Evolutionary conservation across 208 protist species (phyloP), one percentile per base, ranked within the genome.

Genomic region (Trypanosoma brucei): DNA sequence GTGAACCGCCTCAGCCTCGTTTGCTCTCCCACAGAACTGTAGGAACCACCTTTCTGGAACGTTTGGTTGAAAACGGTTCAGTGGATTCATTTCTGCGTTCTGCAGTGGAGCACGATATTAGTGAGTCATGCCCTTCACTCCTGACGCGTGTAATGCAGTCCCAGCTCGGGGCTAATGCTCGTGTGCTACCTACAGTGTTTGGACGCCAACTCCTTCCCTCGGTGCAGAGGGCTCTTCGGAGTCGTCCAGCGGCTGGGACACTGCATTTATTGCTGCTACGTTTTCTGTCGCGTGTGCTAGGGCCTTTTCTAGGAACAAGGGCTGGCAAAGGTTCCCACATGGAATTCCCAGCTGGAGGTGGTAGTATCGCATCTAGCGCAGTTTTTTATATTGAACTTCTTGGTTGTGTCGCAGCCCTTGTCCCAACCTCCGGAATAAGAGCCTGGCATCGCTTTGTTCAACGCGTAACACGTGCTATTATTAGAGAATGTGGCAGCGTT

Each of bases 361-460:
- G 44, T 8, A n/a, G 31, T 40, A 48, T 67, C 40, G 13, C 35
- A 54, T 14, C 36, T 9, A 55, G 45, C 51, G n/a, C 14, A 9
- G 8, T 59, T 11, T 73, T 73, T 58, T 73, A 59, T 38, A 30
- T 67, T 57, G 46, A 62, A 35, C 49, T 73, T 8, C 60, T 73
- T 11, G 31, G 9, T 13, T 56, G 14, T 7, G 22, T 73, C 5
- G 14, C 67, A 30, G 14, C 0, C 7, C 6, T 39, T 11, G 38
- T 66, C 36, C 61, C 52, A 35, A 8, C 1, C 44, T 35, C 4
- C 14, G 38, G 57, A 36, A 3, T 57, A 39, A 70, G 53, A 34
- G 35, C 40, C 14, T 70, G 65, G 57, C 58, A 36, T 37, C 58
- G 57, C 4, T 63, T 70, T 62, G 57, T 64, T 14, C 1, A 38